phyloP scores from a whole-genome alignment of 2,329 filamentous ascomycete species.

The Emericellopsis cladophorae region DNA sequence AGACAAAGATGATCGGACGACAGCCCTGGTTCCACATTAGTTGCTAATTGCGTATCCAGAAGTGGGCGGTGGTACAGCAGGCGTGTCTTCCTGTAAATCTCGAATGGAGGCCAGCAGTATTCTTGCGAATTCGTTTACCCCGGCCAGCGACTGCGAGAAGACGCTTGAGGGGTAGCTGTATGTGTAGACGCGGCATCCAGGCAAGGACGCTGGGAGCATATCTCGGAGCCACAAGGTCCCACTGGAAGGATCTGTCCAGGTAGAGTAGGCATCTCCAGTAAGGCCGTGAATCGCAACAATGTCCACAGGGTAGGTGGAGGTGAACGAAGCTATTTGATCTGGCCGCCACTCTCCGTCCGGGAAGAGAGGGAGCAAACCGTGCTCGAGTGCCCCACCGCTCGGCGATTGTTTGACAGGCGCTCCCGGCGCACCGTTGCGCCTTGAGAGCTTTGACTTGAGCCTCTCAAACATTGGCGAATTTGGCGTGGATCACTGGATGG shows the following conservation, averaged over 20 bases:
- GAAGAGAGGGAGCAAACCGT: no score
- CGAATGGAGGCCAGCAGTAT: neutral
- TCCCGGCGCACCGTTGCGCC: no score
- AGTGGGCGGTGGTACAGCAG: neutral
- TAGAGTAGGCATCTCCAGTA: neutral
- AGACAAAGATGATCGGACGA: constrained; percentile 12
- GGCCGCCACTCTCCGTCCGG: no score
- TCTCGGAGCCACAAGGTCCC: constrained; percentile 1
- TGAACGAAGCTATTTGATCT: no score
- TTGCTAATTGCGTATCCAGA: no score
- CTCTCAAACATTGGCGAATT: no score
- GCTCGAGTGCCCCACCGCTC: no score
- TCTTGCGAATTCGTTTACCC: neutral
- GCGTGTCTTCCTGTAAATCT: neutral
- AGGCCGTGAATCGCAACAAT: constrained; percentile 3
- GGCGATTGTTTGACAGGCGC: no score
- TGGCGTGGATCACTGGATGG: no score
- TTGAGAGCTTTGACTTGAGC: no score
- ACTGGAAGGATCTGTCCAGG: neutral
- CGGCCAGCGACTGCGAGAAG: neutral
- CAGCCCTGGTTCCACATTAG: constrained; percentile 1
- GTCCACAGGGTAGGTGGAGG: neutral
- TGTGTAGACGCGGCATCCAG: constrained; percentile 1
- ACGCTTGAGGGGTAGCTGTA: constrained; percentile 1
- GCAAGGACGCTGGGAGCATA: neutral